Percentiles rank a stretch among this genome's conserved stretches.
Conservation (phyloP, 2,329 filamentous ascomycete species). For the Didymella keratinophila region DNA sequence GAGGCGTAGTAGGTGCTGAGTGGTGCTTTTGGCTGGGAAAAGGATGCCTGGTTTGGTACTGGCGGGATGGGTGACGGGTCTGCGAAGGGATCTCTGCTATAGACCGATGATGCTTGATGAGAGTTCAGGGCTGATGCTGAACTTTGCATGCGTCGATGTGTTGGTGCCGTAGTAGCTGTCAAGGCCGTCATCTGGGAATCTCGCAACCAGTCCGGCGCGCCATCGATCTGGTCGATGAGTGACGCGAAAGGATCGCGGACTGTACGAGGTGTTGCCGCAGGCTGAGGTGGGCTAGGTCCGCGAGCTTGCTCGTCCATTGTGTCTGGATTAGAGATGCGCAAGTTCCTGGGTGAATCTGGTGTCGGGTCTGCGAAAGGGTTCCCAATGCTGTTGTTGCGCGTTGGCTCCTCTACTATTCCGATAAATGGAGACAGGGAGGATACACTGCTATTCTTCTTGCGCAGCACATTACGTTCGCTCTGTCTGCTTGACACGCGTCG, state of each 20-base stretch:
- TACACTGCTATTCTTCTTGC: slow-evolving; percentile 43
- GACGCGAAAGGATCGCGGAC: slow-evolving; percentile 44
- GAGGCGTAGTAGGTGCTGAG: slow-evolving; percentile 18
- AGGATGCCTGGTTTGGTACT: slow-evolving; percentile 2
- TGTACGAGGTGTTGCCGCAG: slow-evolving; percentile 30
- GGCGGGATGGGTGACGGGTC: slow-evolving; percentile 34
- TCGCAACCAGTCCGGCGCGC: slow-evolving; percentile 37
- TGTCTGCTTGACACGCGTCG: slow-evolving; percentile 45
- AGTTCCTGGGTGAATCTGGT: slow-evolving; percentile 28
- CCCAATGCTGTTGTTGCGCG: slow-evolving; percentile 30
- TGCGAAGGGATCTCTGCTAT: slow-evolving; percentile 40
- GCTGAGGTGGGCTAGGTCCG: slow-evolving; percentile 39
- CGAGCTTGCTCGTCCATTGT: slow-evolving; percentile 16
- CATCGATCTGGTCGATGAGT: slow-evolving; percentile 36
- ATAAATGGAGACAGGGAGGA: slow-evolving; percentile 39
- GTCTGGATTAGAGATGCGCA: slow-evolving; percentile 40
- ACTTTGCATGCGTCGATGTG: slow-evolving; percentile 43
- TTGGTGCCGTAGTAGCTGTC: slow-evolving; percentile 14
- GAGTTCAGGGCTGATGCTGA: slow-evolving; percentile 41
- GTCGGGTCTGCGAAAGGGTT: slow-evolving; percentile 43
- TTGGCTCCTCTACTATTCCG: slow-evolving; percentile 38
- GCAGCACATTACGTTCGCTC: slow-evolving; percentile 40
- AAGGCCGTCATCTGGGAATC: slow-evolving; percentile 22
- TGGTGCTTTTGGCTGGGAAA: slow-evolving; percentile 5
- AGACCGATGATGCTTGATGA: slow-evolving; percentile 41